Conservation (phyloP, 169 alveolate species). For the Plasmodium falciparum region DNA sequence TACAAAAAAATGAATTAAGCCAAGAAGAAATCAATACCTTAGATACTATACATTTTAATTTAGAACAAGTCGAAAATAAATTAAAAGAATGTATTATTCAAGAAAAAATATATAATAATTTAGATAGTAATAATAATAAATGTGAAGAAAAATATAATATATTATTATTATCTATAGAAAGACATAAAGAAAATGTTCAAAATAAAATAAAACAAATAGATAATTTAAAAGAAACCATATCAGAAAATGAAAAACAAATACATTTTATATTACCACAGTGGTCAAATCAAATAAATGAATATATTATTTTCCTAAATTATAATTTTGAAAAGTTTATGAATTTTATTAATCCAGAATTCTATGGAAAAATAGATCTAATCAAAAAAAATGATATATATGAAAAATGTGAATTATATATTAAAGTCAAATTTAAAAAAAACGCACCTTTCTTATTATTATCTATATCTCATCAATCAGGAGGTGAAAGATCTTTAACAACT, state of each 20-base stretch:
- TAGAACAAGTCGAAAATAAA: slow-evolving; percentile 78
- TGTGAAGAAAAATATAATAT: slow-evolving; percentile 77
- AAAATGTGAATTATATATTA: slow-evolving; percentile 78
- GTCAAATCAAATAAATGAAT: slow-evolving; percentile 71
- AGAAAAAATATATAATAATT: slow-evolving; percentile 77
- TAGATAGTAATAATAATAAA: slow-evolving; percentile 52
- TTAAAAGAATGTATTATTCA: slow-evolving; percentile 78
- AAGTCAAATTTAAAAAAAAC: slow-evolving; percentile 79
- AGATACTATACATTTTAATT: slow-evolving; percentile 63
- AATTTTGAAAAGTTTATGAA: slow-evolving; percentile 80
- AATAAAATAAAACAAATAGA: slow-evolving; percentile 59
- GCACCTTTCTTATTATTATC: slow-evolving; percentile 80
- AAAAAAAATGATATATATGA: slow-evolving; percentile 77
- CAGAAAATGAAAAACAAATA: slow-evolving; percentile 12
- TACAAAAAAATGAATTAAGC: slow-evolving; percentile 65
- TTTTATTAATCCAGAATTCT: slow-evolving; percentile 79
- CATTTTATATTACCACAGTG: slow-evolving; percentile 62
- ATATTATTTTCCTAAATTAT: slow-evolving; percentile 76
- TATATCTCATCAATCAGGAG: slow-evolving; percentile 86
- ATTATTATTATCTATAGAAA: slow-evolving; percentile 53
- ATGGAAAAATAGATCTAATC: slow-evolving; percentile 82
- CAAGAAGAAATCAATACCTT: slow-evolving; percentile 52
- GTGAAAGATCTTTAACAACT: slow-evolving; percentile 86
- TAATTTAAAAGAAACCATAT: slow-evolving; percentile 3
- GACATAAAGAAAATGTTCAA: slow-evolving; percentile 70